These are phyloP conservation scores for Leccinum variicolor DNA, from an alignment of 768 basidiomycete genomes.

Conservation along the genomic window DNA sequence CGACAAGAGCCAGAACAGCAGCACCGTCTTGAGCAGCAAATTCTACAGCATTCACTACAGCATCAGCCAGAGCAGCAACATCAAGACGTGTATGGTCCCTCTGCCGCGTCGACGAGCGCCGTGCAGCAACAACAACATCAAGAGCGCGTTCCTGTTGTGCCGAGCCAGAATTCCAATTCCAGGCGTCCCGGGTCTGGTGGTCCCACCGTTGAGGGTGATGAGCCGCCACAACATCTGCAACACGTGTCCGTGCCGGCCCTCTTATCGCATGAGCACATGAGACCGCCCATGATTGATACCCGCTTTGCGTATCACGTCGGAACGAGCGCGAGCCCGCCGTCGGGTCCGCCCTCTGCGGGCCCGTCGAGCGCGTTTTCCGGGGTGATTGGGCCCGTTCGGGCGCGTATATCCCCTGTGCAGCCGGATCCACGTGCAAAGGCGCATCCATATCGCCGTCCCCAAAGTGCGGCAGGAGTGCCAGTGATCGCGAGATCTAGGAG, in stretches of 20 bases:
- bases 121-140: constrained; percentile 21
- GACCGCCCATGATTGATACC: constrained; percentile 35
- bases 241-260: constrained; percentile 19
- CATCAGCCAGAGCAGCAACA: constrained; percentile 31
- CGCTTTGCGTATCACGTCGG: constrained; percentile 24
- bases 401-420: constrained; percentile 26
- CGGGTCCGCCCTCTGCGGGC: constrained; percentile 30
- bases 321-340: constrained; percentile 29
- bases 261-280: constrained; percentile 29
- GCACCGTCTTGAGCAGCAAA: constrained; percentile 34
- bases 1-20: constrained; percentile 35
- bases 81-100: constrained; percentile 22
- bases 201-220: constrained; percentile 23
- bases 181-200: constrained; percentile 18
- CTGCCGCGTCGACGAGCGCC: constrained; percentile 9
- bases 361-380: constrained; percentile 14
- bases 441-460: constrained; percentile 31
- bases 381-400: constrained; percentile 24
- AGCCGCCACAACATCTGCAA: constrained; percentile 22
- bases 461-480: constrained; percentile 23
- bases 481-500: constrained; percentile 24
- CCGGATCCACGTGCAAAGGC: constrained; percentile 12
- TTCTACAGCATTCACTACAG: constrained; percentile 37
- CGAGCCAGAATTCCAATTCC: constrained; percentile 24
- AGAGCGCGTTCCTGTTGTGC: constrained; percentile 30